These are phyloP conservation scores for Solanum gracilifrons DNA, from an alignment of 257 asterid species.

Conservation along the genomic window DNA sequence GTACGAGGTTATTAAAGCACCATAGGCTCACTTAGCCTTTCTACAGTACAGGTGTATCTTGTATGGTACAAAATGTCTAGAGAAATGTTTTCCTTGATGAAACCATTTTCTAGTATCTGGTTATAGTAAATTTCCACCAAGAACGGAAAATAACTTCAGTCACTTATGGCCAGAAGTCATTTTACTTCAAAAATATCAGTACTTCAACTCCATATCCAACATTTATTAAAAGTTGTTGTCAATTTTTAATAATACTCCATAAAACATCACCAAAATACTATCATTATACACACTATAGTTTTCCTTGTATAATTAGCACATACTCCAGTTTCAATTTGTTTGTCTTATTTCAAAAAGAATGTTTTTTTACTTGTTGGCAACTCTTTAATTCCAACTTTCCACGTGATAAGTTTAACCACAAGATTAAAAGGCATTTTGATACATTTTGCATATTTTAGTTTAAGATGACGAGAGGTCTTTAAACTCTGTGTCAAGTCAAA, in stretches of 20 bases:
- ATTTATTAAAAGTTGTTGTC: not conserved
- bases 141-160: not conserved
- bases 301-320: not conserved
- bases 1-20: not conserved
- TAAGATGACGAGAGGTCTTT: not conserved
- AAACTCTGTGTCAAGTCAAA: not conserved
- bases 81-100: not conserved
- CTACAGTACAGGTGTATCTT: not conserved
- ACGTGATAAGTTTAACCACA: not conserved
- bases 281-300: not conserved
- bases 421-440: not conserved
- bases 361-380: not conserved
- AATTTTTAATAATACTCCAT: not conserved
- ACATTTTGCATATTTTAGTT: not conserved
- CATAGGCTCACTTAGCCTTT: not conserved
- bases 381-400: not conserved
- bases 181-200: not conserved
- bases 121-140: not conserved
- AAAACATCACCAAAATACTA: not conserved
- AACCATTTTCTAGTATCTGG: not conserved
- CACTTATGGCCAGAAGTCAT: not conserved
- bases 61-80: not conserved
- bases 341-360: not conserved
- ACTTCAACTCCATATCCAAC: not conserved
- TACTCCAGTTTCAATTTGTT: not conserved